These are phyloP conservation scores for Cryptococcus hybrid DNA, from an alignment of 1,284 basidiomycete genomes.

Conservation along the genomic window DNA sequence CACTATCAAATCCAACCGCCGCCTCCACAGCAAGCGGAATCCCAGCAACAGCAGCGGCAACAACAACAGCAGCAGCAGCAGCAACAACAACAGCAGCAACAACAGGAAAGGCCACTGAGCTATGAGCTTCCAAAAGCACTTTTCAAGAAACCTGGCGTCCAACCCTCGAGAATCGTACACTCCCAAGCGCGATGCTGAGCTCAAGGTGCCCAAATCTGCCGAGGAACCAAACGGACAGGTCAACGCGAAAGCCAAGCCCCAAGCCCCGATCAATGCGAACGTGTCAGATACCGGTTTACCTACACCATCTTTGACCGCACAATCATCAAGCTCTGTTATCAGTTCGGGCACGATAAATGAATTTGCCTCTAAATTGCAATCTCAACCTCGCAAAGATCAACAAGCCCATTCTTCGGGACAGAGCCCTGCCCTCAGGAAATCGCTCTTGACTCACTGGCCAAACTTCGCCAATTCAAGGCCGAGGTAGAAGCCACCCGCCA, in stretches of 20 bases:
- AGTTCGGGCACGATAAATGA: not conserved
- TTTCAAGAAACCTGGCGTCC: not conserved
- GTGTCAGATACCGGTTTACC: not conserved
- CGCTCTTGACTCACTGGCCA: slow-evolving; percentile 14
- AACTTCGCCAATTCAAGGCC: slow-evolving; percentile 18
- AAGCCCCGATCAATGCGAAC: not conserved
- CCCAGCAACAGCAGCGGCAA: too few species aligned
- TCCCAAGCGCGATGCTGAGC: not conserved
- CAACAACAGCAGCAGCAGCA: too few species aligned
- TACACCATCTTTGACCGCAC: not conserved
- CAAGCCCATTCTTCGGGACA: too few species aligned
- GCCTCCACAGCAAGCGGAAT: too few species aligned
- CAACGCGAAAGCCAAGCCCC: not conserved
- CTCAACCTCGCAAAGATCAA: not conserved
- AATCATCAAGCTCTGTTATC: not conserved
- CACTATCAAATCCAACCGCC: not conserved
- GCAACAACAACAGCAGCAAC: too few species aligned
- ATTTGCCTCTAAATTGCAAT: not conserved
- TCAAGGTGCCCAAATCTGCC: too few species aligned
- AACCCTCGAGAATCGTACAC: not conserved
- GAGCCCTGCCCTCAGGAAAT: not conserved
- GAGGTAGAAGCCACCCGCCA: slow-evolving; percentile 15
- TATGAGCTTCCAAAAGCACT: not conserved
- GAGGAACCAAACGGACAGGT: too few species aligned
- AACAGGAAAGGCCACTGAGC: too few species aligned